Conservation (phyloP, 352 stramenopile species). For the Blastocystis sp. region DNA sequence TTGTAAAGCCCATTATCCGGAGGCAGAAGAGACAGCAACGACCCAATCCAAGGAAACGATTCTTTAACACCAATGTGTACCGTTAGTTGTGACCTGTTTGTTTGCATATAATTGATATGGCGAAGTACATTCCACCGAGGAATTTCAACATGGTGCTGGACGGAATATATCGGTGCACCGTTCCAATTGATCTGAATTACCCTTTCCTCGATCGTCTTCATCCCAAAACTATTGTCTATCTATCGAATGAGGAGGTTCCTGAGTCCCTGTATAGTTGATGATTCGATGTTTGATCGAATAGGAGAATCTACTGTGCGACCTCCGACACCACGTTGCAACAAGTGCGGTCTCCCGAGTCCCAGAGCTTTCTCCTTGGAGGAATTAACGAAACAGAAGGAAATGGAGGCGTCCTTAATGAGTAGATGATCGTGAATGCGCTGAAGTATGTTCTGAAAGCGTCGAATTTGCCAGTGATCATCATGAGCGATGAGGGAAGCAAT, state of each 20-base stretch:
- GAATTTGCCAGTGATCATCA: slow-evolving; percentile 79
- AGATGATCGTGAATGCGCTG: slow-evolving; percentile 77
- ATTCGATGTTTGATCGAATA: slow-evolving; percentile 78
- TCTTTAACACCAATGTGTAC: slow-evolving; percentile 30
- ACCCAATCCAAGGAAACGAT: slow-evolving; percentile 30
- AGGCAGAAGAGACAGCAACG: not conserved
- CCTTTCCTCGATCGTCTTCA: slow-evolving; percentile 78
- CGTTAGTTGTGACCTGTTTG: slow-evolving; percentile 7
- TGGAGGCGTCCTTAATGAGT: slow-evolving; percentile 69
- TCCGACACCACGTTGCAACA: slow-evolving; percentile 58
- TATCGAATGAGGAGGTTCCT: slow-evolving; percentile 72
- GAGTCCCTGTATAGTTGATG: slow-evolving; percentile 65
- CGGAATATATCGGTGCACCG: slow-evolving; percentile 75
- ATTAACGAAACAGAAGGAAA: slow-evolving; percentile 67
- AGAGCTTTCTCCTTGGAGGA: slow-evolving; percentile 63
- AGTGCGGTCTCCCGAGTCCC: not conserved
- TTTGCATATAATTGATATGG: slow-evolving; percentile 63
- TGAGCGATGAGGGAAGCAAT: slow-evolving; percentile 76
- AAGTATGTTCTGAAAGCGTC: slow-evolving; percentile 75
- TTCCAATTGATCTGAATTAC: slow-evolving; percentile 81
- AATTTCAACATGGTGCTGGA: slow-evolving; percentile 83
- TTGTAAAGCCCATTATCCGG: not conserved
- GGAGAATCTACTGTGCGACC: slow-evolving; percentile 73
- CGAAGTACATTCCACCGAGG: slow-evolving; percentile 78
- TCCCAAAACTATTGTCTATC: slow-evolving; percentile 78